Base-by-base conservation (phyloP, 78 protist species). In the Polysphondylium violaceum region DNA sequence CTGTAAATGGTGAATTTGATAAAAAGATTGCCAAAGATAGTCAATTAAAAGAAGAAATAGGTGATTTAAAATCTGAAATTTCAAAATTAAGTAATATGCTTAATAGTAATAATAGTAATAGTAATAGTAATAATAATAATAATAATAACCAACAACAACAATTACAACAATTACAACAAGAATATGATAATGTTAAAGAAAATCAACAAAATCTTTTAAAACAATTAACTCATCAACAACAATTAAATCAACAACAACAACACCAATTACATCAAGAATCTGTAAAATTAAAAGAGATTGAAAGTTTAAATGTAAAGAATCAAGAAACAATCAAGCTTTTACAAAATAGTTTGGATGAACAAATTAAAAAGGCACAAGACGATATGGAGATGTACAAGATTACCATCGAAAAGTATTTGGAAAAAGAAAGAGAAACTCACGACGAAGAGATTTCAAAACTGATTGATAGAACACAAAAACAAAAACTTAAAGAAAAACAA, bases 1-100 rank as follows among this genome's bases (percentile, higher is more conserved):
- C 76, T 27, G 4, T 69, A 12, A 69, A 69, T 43, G 76, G 76
- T 9, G 76, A 69, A 25, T 69, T 69, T 44, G 76, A 69, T 44
- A 65, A 65, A 65, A 65, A 63, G 19, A n/a, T n/a, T 35, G 35
- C 27, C 14, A 35, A 65, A 38, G 47, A 65, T 38, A n/a, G n/a
- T n/a, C 0, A 8, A 64, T 38, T 38, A 65, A 65, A 36, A 25
- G 73, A n/a, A 36, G 73, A 65, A 38, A 41, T 65, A 11, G n/a
- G 73, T 38, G 16, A 9, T 65, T 23, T 23, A 55, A 29, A 55
- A 55, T 55, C 61, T 55, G 17, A 55, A 55, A 55, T 17, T 55
- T 11, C 36, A 11, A 14, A 11, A 11, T 47, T 14, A 14, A 47
- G 11, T 47, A 14, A 14, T 11, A 47, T 47, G 23, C 7, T 47